phyloP scores from a whole-genome alignment of 2,329 filamentous ascomycete species.

The Xylaria sp. region DNA sequence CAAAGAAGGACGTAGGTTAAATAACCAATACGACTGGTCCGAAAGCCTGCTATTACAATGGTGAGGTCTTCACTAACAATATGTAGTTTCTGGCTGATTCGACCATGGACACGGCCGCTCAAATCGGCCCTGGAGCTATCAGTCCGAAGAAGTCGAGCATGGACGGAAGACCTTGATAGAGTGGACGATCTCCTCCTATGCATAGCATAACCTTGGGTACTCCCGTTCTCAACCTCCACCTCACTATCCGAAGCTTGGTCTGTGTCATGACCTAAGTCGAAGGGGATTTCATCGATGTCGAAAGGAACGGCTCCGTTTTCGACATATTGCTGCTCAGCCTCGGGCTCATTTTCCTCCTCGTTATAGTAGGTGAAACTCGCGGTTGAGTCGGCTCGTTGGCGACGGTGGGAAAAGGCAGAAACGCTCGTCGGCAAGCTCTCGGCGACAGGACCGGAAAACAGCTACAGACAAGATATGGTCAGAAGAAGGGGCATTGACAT shows the following conservation, averaged over 20 bases:
- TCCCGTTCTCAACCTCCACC: conserved; percentile 57
- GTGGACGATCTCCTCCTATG: conserved; percentile 73
- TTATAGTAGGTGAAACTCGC: conserved; percentile 92
- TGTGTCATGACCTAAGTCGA: conserved; percentile 47
- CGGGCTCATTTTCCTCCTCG: conserved; percentile 65
- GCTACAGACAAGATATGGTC: conserved; percentile 54
- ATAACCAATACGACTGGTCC: conserved; percentile 77
- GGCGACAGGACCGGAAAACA: conserved; percentile 91
- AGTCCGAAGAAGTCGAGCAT: conserved; percentile 74
- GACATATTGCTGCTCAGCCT: conserved; percentile 54
- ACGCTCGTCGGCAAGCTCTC: conserved; percentile 96
- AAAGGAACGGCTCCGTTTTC: conserved; percentile 50
- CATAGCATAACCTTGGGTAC: conserved; percentile 60
- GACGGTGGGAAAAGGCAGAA: conserved; percentile 89
- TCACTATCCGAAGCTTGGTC: conserved; percentile 56
- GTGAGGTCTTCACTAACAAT: conserved; percentile 94
- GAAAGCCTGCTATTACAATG: conserved; percentile 91
- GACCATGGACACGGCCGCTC: conserved; percentile 71
- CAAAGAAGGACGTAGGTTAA: conserved; percentile 77
- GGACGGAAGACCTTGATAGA: conserved; percentile 66
- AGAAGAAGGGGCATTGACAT: conserved; percentile 36
- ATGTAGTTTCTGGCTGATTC: conserved; percentile 89
- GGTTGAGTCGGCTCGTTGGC: conserved; percentile 82
- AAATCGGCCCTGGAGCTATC: conserved; percentile 76
- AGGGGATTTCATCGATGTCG: conserved; percentile 50